Conservation (phyloP, 2,329 filamentous ascomycete genomes). For the Cryphonectria parasitica region DNA sequence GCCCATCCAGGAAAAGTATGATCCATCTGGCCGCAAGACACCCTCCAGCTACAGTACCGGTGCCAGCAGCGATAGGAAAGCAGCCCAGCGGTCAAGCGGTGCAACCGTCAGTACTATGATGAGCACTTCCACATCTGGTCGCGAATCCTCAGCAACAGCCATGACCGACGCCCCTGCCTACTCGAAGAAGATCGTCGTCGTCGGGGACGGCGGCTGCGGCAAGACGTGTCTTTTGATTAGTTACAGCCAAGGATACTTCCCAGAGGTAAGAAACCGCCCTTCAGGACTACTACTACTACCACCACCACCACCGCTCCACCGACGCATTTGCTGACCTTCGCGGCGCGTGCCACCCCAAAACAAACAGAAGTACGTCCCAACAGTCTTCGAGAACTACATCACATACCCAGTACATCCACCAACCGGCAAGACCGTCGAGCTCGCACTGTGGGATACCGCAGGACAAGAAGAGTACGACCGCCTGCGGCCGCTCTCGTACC, state of each 20-base stretch:
- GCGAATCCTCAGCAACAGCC: constrained; percentile 79
- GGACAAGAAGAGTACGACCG: constrained; percentile 99
- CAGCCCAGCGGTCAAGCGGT: constrained; percentile 74
- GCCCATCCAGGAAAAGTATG: constrained; percentile 45
- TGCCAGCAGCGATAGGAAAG: constrained; percentile 42
- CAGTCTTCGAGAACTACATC: constrained; percentile 99
- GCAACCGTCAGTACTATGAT: constrained; percentile 86
- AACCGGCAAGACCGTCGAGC: constrained; percentile 91
- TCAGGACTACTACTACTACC: neutral
- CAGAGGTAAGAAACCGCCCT: constrained; percentile 70
- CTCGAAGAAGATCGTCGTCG: constrained; percentile 99
- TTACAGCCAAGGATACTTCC: constrained; percentile 98
- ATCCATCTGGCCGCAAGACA: constrained; percentile 34
- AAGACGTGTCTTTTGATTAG: constrained; percentile 99
- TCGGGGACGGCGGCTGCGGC: constrained; percentile 95
- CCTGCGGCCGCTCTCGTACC: constrained; percentile 92
- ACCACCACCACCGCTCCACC: neutral
- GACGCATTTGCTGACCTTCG: constrained; percentile 9
- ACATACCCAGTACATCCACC: constrained; percentile 89
- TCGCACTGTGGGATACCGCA: constrained; percentile 97
- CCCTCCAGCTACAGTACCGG: constrained; percentile 21
- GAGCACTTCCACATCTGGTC: constrained; percentile 70
- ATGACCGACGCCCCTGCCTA: constrained; percentile 90
- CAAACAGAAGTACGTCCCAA: constrained; percentile 95
- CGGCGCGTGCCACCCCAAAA: neutral